Base-by-base conservation (phyloP, 345 rosid genomes). In the Salix purpurea region DNA sequence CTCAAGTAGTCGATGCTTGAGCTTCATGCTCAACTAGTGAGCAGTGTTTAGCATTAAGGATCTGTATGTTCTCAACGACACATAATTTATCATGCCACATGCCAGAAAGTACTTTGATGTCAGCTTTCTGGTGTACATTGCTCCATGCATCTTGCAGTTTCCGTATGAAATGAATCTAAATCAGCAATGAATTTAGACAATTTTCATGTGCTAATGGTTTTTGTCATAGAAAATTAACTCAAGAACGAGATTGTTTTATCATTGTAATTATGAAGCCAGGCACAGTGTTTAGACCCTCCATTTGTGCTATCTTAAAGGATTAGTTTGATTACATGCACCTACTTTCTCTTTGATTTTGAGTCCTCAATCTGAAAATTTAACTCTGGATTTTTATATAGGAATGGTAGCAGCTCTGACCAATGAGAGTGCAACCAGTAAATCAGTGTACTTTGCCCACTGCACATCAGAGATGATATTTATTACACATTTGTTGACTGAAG, bases 381-480 rank as follows among this genome's bases (percentile, higher is more conserved):
- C 36, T 44, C 23, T 69, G 36, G 70, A 21, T 14, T 71, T 50
- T 78, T 42, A 65, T 39, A 36, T 40, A 95, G 99, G 99, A 80
- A 95, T 95, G 99, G 89, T 93, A 44, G 99, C 97, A 7, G 94
- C 91, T 21, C 90, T 96, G 5, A 92, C 99, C 69, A 96, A 91
- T 12, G 98, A 93, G 87, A 96, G 99, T 70, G 99, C 99, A 72
- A 92, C 99, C 61, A 93, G 98, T 89, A 96, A 96, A 74, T 88
- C 99, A 0, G 99, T 96, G 67, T 96, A 96, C 77, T 96, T 96
- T 83, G 98, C 98, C 40, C 97, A 89, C 74, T 95, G 99, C 76
- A 94, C 98, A 54, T 94, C 99, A 8, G 99, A 96, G 90, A 96
- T 96, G 98, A 87, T 96, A 82, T 92, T 93, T 74, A 96, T 96